phyloP scores from a whole-genome alignment of 345 rosid species.

The Arabis alpina region DNA sequence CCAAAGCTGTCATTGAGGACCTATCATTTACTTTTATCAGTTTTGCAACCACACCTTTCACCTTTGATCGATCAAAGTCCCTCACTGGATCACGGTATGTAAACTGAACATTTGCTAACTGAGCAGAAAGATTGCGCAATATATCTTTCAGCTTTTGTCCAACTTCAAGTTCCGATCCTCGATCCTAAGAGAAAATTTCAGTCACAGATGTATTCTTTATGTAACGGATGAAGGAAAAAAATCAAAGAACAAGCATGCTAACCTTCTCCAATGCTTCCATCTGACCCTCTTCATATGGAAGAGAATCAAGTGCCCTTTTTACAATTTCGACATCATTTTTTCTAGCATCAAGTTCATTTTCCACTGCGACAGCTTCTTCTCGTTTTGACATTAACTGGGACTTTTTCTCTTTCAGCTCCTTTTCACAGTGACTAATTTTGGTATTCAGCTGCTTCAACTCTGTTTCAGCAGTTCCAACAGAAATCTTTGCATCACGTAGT shows the following conservation, averaged over 20 bases:
- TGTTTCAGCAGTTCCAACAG: slow-evolving; percentile 89
- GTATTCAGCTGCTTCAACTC: slow-evolving; percentile 85
- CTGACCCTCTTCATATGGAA: slow-evolving; percentile 73
- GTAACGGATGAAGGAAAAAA: slow-evolving; percentile 1
- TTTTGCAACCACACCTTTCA: slow-evolving; percentile 96
- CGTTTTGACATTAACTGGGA: slow-evolving; percentile 72
- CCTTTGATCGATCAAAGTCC: slow-evolving; percentile 88
- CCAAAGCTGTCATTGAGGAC: slow-evolving; percentile 87
- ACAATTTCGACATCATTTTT: slow-evolving; percentile 69
- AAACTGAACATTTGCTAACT: slow-evolving; percentile 83
- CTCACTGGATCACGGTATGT: slow-evolving; percentile 79
- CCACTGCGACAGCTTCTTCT: slow-evolving; percentile 77
- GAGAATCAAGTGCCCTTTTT: slow-evolving; percentile 60
- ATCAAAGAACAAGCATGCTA: slow-evolving; percentile 25
- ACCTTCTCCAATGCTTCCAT: slow-evolving; percentile 95
- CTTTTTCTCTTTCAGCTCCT: slow-evolving; percentile 81
- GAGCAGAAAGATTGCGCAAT: slow-evolving; percentile 71
- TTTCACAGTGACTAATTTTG: slow-evolving; percentile 80
- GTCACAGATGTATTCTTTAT: slow-evolving; percentile 31
- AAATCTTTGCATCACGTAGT: slow-evolving; percentile 84
- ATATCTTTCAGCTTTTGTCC: slow-evolving; percentile 82
- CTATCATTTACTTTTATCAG: slow-evolving; percentile 86
- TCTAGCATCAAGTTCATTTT: slow-evolving; percentile 72
- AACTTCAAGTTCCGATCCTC: slow-evolving; percentile 65
- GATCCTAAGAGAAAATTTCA: slow-evolving; percentile 57